phyloP scores from a whole-genome alignment of 805 yeast genomes.

The Barnettozyma vustinii region DNA sequence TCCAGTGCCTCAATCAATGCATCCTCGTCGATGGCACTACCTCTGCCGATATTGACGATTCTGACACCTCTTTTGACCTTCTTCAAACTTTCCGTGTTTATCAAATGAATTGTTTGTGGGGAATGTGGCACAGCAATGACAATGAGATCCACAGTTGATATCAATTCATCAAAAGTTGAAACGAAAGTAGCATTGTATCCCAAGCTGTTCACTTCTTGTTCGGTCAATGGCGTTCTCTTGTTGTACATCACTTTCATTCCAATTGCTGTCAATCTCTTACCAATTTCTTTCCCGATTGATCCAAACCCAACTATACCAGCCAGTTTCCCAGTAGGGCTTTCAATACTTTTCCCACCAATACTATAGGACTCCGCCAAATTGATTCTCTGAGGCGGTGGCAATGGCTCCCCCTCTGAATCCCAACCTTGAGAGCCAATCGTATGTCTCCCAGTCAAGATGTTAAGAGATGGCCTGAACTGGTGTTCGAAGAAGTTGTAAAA shows the following conservation, averaged over 20 bases:
- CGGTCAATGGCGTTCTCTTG: conserved; percentile 44
- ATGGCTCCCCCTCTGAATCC: conserved; percentile 30
- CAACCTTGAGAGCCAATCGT: conserved; percentile 30
- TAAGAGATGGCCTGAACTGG: conserved; percentile 32
- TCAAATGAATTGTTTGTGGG: conserved; percentile 48
- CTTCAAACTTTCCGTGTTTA: conserved; percentile 43
- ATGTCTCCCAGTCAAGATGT: conserved; percentile 42
- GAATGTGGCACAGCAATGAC: conserved; percentile 66
- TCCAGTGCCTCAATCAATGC: conserved; percentile 57
- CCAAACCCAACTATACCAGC: conserved; percentile 75
- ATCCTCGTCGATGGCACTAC: conserved; percentile 60
- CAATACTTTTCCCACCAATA: conserved; percentile 42
- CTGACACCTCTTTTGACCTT: conserved; percentile 49
- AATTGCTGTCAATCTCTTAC: conserved; percentile 44
- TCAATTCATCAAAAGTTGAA: conserved; percentile 38
- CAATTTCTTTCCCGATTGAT: conserved; percentile 63
- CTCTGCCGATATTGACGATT: conserved; percentile 73
- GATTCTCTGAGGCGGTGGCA: conserved; percentile 27
- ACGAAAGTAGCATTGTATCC: conserved; percentile 43
- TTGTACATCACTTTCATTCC: conserved; percentile 63
- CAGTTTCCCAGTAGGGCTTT: conserved; percentile 49
- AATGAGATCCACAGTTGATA: conserved; percentile 45
- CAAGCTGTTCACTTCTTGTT: conserved; percentile 30
- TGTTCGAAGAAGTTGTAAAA: conserved; percentile 44
- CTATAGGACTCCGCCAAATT: conserved; percentile 37